Conservation (phyloP, 257 asterid genomes). For the Rehmannia glutinosa region DNA sequence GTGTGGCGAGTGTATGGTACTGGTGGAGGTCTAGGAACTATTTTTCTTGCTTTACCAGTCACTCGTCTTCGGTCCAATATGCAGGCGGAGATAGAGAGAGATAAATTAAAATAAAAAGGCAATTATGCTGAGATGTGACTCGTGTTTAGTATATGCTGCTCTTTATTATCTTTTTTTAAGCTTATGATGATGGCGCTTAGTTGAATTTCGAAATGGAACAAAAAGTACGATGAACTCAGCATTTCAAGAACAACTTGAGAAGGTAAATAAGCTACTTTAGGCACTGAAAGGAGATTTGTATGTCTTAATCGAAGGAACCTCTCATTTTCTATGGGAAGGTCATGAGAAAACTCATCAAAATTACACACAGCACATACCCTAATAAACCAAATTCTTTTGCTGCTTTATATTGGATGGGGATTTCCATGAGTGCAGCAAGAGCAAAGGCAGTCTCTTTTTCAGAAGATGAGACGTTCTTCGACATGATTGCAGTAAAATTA, state of each 20-base stretch:
- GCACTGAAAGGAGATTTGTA: neutral
- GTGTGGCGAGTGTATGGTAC: conserved; percentile 34
- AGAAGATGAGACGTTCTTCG: conserved; percentile 36
- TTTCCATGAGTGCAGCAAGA: conserved; percentile 91
- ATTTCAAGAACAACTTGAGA: neutral
- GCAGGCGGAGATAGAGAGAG: conserved; percentile 11
- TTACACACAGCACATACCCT: conserved; percentile 44
- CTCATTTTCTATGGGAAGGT: neutral
- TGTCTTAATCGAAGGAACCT: neutral
- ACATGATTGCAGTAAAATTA: conserved; percentile 69
- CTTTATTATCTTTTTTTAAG: neutral
- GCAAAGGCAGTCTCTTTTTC: conserved; percentile 72
- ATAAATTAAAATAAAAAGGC: neutral
- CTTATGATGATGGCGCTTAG: conserved; percentile 1
- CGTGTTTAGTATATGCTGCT: neutral
- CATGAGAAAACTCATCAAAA: neutral
- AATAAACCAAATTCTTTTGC: conserved; percentile 50
- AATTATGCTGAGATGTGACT: neutral
- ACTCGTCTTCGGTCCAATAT: conserved; percentile 37
- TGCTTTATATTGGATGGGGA: conserved; percentile 77
- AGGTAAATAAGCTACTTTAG: neutral
- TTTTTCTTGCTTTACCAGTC: conserved; percentile 60
- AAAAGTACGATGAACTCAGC: neutral
- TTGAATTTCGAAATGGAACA: neutral
- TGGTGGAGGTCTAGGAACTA: conserved; percentile 64